Conservation (phyloP, 2,329 filamentous ascomycete species). For the Fusarium secorum region DNA sequence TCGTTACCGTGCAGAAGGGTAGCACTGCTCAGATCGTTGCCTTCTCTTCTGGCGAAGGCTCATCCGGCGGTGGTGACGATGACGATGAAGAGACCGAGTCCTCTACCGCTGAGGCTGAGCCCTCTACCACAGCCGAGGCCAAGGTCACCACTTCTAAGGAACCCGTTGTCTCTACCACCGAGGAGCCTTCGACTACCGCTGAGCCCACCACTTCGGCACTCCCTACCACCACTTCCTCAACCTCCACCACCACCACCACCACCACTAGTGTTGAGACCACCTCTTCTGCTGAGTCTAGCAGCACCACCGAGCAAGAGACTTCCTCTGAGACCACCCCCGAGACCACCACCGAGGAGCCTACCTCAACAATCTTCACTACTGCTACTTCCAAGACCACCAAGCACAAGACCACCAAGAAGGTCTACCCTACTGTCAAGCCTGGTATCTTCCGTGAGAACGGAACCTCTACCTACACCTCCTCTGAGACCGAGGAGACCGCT, state of each 20-base stretch:
- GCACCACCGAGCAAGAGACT: constrained; percentile 8
- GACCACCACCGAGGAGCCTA: constrained; percentile 24
- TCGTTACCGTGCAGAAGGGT: constrained; percentile 76
- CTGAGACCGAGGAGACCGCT: constrained; percentile 25
- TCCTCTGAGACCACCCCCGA: constrained; percentile 23
- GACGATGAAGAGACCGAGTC: constrained; percentile 23
- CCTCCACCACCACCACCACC: constrained; percentile 23
- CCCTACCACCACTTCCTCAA: constrained; percentile 20
- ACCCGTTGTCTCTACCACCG: constrained; percentile 32
- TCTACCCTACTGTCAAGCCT: constrained; percentile 42
- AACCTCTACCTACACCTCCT: constrained; percentile 41
- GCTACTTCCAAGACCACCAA: constrained; percentile 22
- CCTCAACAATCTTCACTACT: constrained; percentile 42
- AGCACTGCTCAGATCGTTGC: constrained; percentile 73
- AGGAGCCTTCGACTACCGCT: constrained; percentile 22
- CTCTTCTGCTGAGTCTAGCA: constrained; percentile 18
- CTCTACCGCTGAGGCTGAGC: constrained; percentile 32
- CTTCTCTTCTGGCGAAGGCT: constrained; percentile 54
- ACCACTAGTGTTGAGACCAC: constrained; percentile 23
- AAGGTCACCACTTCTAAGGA: constrained; percentile 27
- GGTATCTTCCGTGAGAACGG: constrained; percentile 65
- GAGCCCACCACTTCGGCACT: constrained; percentile 30
- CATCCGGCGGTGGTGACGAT: constrained; percentile 30
- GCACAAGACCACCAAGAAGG: constrained; percentile 28
- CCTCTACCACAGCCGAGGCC: constrained; percentile 26